phyloP scores from a whole-genome alignment of 73 alveolate species.

The Tetrahymena borealis region DNA sequence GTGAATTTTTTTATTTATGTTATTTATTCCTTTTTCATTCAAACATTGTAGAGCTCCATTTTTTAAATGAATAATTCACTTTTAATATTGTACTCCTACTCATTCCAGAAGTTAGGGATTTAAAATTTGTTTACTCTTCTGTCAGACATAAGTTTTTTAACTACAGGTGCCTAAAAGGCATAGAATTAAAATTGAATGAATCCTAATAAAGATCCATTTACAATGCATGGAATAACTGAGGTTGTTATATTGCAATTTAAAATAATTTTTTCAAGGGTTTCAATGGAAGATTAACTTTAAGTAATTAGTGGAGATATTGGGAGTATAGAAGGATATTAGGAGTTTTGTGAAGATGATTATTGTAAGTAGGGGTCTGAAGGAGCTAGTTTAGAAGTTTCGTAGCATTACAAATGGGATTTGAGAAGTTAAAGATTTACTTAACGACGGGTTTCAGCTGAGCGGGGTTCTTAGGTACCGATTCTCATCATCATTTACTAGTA shows the following conservation, averaged over 20 bases:
- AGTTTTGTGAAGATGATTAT: not conserved
- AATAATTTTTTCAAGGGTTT: not conserved
- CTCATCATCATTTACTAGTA: not conserved
- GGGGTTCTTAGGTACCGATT: not conserved
- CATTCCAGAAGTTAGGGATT: not conserved
- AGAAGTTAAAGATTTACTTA: not conserved
- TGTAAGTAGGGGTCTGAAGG: not conserved
- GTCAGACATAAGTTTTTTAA: not conserved
- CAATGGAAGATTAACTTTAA: not conserved
- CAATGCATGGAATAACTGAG: not conserved
- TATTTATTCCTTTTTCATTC: not conserved
- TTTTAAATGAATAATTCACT: not conserved
- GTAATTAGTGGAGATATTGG: not conserved
- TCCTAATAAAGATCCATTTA: not conserved
- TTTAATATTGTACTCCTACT: not conserved
- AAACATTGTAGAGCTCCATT: not conserved
- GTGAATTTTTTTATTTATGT: too few relatives aligned
- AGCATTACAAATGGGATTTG: not conserved
- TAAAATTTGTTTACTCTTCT: not conserved
- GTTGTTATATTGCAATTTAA: not conserved
- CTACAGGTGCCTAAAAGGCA: not conserved
- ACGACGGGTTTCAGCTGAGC: not conserved
- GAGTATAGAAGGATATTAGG: not conserved
- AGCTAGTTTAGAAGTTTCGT: not conserved
- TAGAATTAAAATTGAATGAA: not conserved